phyloP scores from a whole-genome alignment of 2,329 filamentous ascomycete species.

The Fusarium sp. region DNA sequence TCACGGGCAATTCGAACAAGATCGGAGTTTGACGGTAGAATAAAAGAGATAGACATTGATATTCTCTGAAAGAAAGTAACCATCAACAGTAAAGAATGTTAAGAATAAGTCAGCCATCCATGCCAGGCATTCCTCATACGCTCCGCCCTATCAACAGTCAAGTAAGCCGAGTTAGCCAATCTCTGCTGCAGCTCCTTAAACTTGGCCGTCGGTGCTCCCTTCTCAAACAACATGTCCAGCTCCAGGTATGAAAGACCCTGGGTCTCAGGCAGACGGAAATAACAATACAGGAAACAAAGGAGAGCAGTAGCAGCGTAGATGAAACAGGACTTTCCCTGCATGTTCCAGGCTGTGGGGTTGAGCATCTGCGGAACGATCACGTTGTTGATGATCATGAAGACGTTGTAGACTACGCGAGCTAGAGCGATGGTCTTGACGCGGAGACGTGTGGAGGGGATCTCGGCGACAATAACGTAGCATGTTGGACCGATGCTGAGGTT shows the following conservation, averaged over 20 bases:
- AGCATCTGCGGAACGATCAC: constrained; percentile 43
- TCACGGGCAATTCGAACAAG: rapidly evolving
- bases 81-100: not conserved
- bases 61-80: rapidly evolving
- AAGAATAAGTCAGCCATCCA: constrained; percentile 42
- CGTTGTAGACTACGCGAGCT: constrained; percentile 46
- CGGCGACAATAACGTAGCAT: constrained; percentile 55
- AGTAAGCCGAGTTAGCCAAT: constrained; percentile 34
- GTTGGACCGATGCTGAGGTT: constrained; percentile 38
- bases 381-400: constrained; percentile 42
- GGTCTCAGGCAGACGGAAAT: constrained; percentile 46
- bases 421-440: constrained; percentile 56
- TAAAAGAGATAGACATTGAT: not conserved
- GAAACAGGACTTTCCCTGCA: constrained; percentile 45
- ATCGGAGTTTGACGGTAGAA: rapidly evolving
- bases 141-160: constrained; percentile 31
- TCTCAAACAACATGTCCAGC: constrained; percentile 47
- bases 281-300: constrained; percentile 42
- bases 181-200: constrained; percentile 48
- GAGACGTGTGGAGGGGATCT: constrained; percentile 54
- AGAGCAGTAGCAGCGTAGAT: constrained; percentile 34
- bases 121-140: constrained; percentile 44
- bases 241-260: constrained; percentile 43
- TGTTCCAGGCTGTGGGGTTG: constrained; percentile 43
- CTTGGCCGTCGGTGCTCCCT: constrained; percentile 36